Evolutionary conservation across 73 alveolate species (phyloP).

Genomic region (Paramecium tetraurelia): DNA sequence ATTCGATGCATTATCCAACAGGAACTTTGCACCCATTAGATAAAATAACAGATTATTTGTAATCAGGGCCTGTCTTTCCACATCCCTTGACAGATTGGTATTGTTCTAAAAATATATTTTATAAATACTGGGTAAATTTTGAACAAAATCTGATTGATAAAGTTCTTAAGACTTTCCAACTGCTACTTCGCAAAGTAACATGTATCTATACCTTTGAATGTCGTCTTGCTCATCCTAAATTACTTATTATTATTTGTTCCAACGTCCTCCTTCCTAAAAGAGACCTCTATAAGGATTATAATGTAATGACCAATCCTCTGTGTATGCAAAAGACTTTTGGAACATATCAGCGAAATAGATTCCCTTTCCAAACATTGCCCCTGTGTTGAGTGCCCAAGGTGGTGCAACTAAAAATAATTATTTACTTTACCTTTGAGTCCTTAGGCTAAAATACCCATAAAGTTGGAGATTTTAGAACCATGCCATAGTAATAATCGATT

Average conservation of each 20-base stretch:
- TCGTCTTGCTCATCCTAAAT: constrained; percentile 19
- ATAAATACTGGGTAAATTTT: constrained; percentile 60
- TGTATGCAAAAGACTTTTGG: constrained; percentile 74
- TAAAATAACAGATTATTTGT: constrained; percentile 72
- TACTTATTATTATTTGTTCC: constrained; percentile 9
- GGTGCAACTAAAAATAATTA: constrained; percentile 81
- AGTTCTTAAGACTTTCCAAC: constrained; percentile 83
- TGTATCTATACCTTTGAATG: constrained; percentile 57
- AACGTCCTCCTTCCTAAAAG: constrained; percentile 29
- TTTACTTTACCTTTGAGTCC: constrained; percentile 31
- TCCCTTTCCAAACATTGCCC: constrained; percentile 92
- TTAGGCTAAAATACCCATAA: constrained; percentile 80
- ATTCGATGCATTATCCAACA: constrained; percentile 75
- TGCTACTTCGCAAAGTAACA: constrained; percentile 94
- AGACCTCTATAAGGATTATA: constrained; percentile 65
- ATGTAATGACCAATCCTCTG: constrained; percentile 30
- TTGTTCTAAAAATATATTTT: not conserved
- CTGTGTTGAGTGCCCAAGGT: constrained; percentile 83
- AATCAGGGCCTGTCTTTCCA: constrained; percentile 88
- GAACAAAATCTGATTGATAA: constrained; percentile 52
- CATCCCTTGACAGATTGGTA: constrained; percentile 68
- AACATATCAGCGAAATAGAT: constrained; percentile 91
- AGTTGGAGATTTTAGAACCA: constrained; percentile 90
- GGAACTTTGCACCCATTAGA: constrained; percentile 94
- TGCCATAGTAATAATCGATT: constrained; percentile 89